Conservation (phyloP, 2,329 filamentous ascomycete species). For the Exophiala spinifera region DNA sequence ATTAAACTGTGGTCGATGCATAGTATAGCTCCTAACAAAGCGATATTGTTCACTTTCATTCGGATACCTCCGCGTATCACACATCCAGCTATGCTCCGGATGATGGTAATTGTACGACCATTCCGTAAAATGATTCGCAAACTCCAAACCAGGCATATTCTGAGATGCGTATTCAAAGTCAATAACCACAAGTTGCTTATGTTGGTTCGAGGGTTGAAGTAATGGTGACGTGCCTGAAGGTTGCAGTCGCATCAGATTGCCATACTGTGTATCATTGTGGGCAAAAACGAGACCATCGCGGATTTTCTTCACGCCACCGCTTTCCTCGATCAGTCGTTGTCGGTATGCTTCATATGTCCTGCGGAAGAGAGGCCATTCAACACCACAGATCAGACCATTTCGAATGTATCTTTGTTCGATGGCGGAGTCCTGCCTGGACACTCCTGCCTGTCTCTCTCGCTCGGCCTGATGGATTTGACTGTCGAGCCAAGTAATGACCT, state of each 20-base stretch:
- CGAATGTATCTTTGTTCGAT: constrained; percentile 22
- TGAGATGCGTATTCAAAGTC: constrained; percentile 97
- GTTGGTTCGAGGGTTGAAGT: constrained; percentile 82
- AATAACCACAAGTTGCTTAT: constrained; percentile 95
- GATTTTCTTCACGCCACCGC: constrained; percentile 64
- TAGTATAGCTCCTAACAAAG: constrained; percentile 78
- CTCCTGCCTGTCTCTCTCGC: constrained; percentile 41
- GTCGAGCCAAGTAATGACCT: constrained; percentile 53
- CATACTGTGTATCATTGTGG: constrained; percentile 99
- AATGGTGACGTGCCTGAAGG: constrained; percentile 73
- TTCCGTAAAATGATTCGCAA: constrained; percentile 96
- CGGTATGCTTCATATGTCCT: constrained; percentile 74
- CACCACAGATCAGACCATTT: constrained; percentile 75
- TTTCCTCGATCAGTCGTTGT: constrained; percentile 66
- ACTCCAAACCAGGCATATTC: constrained; percentile 82
- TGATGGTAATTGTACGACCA: constrained; percentile 99
- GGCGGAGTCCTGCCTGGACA: constrained; percentile 14
- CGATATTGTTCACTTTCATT: constrained; percentile 66
- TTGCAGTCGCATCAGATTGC: constrained; percentile 84
- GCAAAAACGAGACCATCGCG: constrained; percentile 81
- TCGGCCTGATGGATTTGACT: constrained; percentile 55
- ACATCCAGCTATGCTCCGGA: constrained; percentile 58
- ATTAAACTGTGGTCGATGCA: constrained; percentile 69
- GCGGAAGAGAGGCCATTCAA: constrained; percentile 76
- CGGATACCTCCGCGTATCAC: constrained; percentile 71